phyloP scores from a whole-genome alignment of 306 rosid species.

The Adenanthera pavonina region DNA sequence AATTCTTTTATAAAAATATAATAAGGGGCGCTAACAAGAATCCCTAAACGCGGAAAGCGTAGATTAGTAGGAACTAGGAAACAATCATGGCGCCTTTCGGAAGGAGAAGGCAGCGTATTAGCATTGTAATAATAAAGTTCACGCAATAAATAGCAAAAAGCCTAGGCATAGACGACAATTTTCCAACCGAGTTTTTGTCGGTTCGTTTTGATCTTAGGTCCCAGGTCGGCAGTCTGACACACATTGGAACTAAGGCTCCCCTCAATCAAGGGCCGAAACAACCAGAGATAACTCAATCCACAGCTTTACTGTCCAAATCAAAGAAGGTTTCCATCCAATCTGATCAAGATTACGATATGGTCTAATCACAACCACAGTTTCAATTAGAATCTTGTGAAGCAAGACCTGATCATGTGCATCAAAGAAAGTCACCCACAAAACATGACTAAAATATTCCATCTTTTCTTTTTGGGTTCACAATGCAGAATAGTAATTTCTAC shows the following conservation, averaged over 20 bases:
- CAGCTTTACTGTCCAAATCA: background rate
- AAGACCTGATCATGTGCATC: slow-evolving; percentile 41
- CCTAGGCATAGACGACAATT: slow-evolving; percentile 30
- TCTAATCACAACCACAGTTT: background rate
- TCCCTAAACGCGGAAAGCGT: slow-evolving; percentile 15
- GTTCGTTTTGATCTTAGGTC: slow-evolving; percentile 14
- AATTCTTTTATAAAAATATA: too few relatives aligned
- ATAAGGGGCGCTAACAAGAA: too few relatives aligned
- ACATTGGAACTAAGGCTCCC: background rate
- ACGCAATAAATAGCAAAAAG: background rate
- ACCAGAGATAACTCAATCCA: background rate
- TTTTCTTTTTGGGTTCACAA: background rate
- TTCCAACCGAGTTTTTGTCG: slow-evolving; percentile 25
- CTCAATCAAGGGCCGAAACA: slow-evolving; percentile 2
- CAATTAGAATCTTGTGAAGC: slow-evolving; percentile 30
- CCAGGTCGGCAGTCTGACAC: background rate
- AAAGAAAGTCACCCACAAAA: slow-evolving; percentile 21
- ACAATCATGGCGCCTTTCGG: slow-evolving; percentile 11
- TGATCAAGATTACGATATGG: background rate
- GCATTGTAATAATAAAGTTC: slow-evolving; percentile 20
- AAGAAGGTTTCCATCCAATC: background rate
- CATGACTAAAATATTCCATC: background rate
- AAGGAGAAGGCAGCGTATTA: background rate
- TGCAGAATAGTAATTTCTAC: background rate
- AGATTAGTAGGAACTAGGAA: slow-evolving; percentile 35